Evolutionary conservation across 2,329 filamentous ascomycete species (phyloP).

Genomic region (Trichoderma koningii): DNA sequence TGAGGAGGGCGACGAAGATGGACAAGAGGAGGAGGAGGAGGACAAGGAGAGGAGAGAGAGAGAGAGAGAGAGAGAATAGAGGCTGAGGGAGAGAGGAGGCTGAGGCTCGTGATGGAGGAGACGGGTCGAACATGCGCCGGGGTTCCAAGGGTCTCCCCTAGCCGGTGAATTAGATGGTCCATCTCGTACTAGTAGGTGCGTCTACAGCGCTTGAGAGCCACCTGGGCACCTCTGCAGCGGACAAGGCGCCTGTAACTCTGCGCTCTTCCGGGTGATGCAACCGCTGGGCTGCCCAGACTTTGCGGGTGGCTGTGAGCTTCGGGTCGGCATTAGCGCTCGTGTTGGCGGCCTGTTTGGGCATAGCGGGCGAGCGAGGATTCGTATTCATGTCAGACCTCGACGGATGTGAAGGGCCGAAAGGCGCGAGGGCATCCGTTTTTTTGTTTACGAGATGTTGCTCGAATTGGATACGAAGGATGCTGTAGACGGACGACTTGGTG

Average conservation of each 20-base stretch:
- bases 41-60: not conserved
- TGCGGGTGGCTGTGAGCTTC: slow-evolving; percentile 3
- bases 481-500: too few species aligned
- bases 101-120: not conserved
- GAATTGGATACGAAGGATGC: not conserved
- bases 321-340: slow-evolving; percentile 17
- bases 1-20: not conserved
- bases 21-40: not conserved
- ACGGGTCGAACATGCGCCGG: too few species aligned
- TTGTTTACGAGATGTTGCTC: not conserved
- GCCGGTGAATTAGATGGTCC: too few species aligned
- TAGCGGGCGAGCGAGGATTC: slow-evolving; percentile 14
- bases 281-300: too few species aligned
- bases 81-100: not conserved
- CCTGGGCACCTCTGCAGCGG: too few species aligned
- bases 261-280: not conserved
- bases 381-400: slow-evolving; percentile 14
- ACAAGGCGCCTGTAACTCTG: not conserved
- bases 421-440: not conserved
- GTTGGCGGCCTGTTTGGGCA: slow-evolving; percentile 13
- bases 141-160: not conserved
- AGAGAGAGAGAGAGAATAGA: too few species aligned
- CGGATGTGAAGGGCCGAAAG: not conserved
- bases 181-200: too few species aligned
- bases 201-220: not conserved